Conservation (phyloP, 2,329 filamentous ascomycete genomes). For the Talaromyces sp. region DNA sequence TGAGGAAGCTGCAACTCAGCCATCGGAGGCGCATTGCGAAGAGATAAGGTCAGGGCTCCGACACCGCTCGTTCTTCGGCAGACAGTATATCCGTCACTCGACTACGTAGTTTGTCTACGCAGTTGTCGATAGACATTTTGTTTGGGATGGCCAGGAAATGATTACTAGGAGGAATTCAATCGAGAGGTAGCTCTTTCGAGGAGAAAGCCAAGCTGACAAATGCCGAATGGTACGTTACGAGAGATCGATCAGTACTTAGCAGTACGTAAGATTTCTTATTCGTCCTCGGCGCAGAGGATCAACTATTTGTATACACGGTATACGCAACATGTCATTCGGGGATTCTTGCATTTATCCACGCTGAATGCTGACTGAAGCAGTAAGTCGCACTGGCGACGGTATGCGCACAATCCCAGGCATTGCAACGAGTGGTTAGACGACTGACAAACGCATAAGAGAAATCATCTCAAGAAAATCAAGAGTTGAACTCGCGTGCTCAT, state of each 20-base stretch:
- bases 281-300: not conserved
- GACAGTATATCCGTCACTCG: not conserved
- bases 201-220: too few relatives aligned
- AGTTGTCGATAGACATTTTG: not conserved
- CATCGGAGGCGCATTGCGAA: not conserved
- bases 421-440: too few relatives aligned
- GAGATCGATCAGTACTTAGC: not conserved
- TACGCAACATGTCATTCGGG: not conserved
- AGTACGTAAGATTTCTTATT: not conserved
- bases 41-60: not conserved
- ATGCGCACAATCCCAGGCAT: not conserved
- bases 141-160: too few relatives aligned
- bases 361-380: not conserved
- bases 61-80: slow-evolving; percentile 1
- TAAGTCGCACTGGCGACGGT: not conserved
- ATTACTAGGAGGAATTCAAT: too few relatives aligned
- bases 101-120: not conserved
- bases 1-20: not conserved
- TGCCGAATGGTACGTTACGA: too few relatives aligned
- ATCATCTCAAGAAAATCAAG: not conserved
- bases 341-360: not conserved
- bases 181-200: too few relatives aligned
- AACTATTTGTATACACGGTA: not conserved
- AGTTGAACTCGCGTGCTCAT: not conserved
- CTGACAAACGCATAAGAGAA: not conserved